A percentile compares a stretch with the other conserved stretches of the same genome.
These are phyloP conservation scores for Fusarium tupiense DNA, from an alignment of 2,329 filamentous ascomycete species.

Conservation along the genomic window DNA sequence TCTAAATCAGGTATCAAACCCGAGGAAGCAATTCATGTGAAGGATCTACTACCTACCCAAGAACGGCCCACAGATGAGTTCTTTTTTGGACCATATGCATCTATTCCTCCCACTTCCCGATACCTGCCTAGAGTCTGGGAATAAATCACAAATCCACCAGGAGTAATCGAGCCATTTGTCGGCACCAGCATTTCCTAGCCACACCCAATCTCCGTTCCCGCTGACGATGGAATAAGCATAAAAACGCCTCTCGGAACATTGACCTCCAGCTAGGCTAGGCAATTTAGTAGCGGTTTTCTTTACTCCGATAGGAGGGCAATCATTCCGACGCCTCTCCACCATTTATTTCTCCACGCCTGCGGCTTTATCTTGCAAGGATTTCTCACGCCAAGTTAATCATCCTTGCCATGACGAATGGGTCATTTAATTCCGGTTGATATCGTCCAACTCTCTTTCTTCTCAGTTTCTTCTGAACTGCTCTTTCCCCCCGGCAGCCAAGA, in stretches of 20 bases:
- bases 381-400: neutral
- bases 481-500: neutral
- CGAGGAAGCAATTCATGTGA: neutral
- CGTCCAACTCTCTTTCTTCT: too few species aligned
- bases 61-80: neutral
- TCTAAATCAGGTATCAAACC: neutral
- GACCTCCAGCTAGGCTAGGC: neutral
- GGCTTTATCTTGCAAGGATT: constrained; percentile 10
- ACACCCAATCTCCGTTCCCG: neutral
- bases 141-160: neutral
- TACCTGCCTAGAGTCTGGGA: neutral
- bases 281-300: neutral
- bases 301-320: constrained; percentile 16
- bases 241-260: constrained; percentile 23
- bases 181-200: neutral
- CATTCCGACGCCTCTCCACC: constrained; percentile 4
- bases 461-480: neutral
- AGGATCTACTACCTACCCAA: neutral
- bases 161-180: neutral
- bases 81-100: neutral
- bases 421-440: neutral
- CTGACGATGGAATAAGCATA: constrained; percentile 31
- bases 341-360: neutral
- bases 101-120: neutral
- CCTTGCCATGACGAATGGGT: neutral